Base-by-base conservation (phyloP, 2,329 filamentous ascomycete species). In the Tolypocladium paradoxum region DNA sequence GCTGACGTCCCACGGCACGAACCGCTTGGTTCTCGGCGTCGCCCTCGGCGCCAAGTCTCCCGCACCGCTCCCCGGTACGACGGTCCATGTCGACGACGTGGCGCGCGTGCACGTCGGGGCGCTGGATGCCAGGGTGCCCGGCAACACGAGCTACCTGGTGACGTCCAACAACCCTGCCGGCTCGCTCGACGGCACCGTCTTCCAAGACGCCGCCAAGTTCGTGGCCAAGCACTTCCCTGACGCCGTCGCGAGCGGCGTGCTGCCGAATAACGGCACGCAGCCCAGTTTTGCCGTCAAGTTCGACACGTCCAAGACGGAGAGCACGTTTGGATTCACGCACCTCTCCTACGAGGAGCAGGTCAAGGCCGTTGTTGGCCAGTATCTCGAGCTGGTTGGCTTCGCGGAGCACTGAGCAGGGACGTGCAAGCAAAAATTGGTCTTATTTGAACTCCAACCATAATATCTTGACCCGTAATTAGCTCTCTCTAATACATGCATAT, bases 1-100 rank as follows among this genome's bases (percentile, higher is more conserved):
- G 33, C 62, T 64, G 47, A 59, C 68, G 52, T 24, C 24, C 37
- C 63, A 62, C 51, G 67, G 68, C 45, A 68, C 65, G 48, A 73
- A 72, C 56, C 61, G 60, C 33, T 54, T 67, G 35, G 54, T 70
- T 9, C 59, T 72, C 50, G 64, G 64, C 5, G 62, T 67, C 29
- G 57, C 72, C 22, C 58, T 68, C 8, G 70, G 70, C 14, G 57
- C 62, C 40, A 54, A 56, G 27, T 57, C 58, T 43, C 57, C 60
- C 1, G 52, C 55, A 22, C 53, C 50, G 9, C 58, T 62, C 27
- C 56, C 61, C 6, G 68, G 69, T 22, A 59, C 58, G 18, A 63
- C 62, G 9, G 70, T 72, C 16, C 66, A 72, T 53, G 58, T 70
- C 18, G 65, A 71, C 50, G 70, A 73, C 52, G 68, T 70, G 4